Evolutionary conservation across 768 basidiomycete species (phyloP), one percentile per base, ranked within the genome.

Genomic region (Podaxis sp.): DNA sequence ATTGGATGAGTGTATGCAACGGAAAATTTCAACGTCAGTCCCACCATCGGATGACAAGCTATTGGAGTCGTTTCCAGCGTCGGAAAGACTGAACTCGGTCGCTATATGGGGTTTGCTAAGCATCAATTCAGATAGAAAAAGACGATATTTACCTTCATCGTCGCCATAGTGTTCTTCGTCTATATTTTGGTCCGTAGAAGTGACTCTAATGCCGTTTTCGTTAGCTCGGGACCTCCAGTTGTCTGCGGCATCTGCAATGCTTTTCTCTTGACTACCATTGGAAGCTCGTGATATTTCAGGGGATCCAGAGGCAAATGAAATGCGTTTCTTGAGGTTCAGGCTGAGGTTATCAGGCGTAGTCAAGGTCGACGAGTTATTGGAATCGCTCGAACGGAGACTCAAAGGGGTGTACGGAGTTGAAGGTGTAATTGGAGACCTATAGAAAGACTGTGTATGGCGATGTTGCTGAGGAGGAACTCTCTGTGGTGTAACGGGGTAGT

Each of bases 161-260:
- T 82, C 77, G 37, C 72, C 73, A 66, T 74, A 77, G 52, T 75
- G 71, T n/a, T 76, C 72, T 41, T 85, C 83, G 64, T 88, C 88
- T 20, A 81, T 78, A 52, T 72, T 74, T 63, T 73, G 76, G 64
- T 72, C 74, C 10, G 79, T 74, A 41, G 78, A 74, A 28, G 83
- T 77, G 56, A 89, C 87, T 72, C 82, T 87, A 63, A 90, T 90
- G 48, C 88, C 88, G 65, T 90, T 86, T 66, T 89, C 87, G 62
- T 78, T 85, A 56, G 89, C 87, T 55, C 89, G 79, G 33, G 83
- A 86, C 60, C 90, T 82, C 90, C 90, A 92, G 70, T 84, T 90
- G 37, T 82, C 80, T 4, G 87, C 82, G 41, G 86, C 81, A 70
- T 88, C 85, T 15, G 85, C 83, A 24, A 86, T 76, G 68, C 80